phyloP scores from a whole-genome alignment of 768 basidiomycete species.

The Mycena vitilis region DNA sequence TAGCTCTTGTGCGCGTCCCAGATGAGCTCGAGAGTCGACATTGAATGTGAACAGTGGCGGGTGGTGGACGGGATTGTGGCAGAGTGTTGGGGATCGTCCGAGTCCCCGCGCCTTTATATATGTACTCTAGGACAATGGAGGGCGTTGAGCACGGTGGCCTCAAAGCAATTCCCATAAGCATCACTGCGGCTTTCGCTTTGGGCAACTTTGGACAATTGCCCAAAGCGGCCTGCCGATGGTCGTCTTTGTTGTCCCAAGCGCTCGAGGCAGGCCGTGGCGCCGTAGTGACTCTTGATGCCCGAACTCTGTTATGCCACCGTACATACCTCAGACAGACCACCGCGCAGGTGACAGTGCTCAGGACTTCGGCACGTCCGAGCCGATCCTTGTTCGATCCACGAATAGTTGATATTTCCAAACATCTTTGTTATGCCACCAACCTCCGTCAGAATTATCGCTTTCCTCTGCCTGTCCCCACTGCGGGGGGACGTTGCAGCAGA shows the following conservation, averaged over 20 bases:
- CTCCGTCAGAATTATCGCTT: too few species aligned
- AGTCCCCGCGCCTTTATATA: background rate
- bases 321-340: too few species aligned
- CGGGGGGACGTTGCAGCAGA: background rate
- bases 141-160: background rate
- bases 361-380: too few species aligned
- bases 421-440: too few species aligned
- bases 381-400: too few species aligned
- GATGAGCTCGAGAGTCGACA: slow-evolving; percentile 36
- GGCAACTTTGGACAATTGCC: background rate
- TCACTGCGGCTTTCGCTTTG: background rate
- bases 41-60: background rate
- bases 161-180: slow-evolving; percentile 4
- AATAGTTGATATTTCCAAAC: too few species aligned
- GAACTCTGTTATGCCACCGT: too few species aligned
- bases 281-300: background rate
- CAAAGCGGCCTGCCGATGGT: background rate
- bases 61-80: background rate
- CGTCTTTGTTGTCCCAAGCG: background rate
- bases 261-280: too few species aligned
- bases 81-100: background rate
- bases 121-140: background rate
- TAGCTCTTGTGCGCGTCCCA: slow-evolving; percentile 23
- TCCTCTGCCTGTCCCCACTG: background rate
- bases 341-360: too few species aligned